Base-by-base conservation (phyloP, 345 rosid genomes). In the Linum tenue region DNA sequence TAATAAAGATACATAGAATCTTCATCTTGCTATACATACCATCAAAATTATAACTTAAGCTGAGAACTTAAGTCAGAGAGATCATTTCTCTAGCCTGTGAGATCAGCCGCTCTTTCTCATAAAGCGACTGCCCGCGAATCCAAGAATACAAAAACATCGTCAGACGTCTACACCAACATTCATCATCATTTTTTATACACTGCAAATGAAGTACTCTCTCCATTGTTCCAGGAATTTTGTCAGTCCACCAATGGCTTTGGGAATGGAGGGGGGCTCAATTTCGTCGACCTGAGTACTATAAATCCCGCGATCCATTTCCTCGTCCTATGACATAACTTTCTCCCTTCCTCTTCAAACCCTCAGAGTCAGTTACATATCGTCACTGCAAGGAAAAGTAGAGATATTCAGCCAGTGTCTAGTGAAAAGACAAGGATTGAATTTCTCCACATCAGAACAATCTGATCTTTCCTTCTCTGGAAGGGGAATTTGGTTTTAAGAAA, bases 381-480 rank as follows among this genome's bases (percentile, higher is more conserved):
- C 15, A 15, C 53, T 48, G 53, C 53, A 9, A 48, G 14, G 53
- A 12, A 48, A 48, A 48, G 53, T 48, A 48, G 53, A 12, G 53
- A 10, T 9, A 2, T 48, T 48, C 14, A 60, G 65, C 48, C 31
- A 39, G 55, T 17, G 60, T 35, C 31, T 10, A 41, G 39, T 7
- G 60, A 7, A 38, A 48, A 41, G 38, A 59, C 7, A 10, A 12
- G 41, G 4, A 53, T 5, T 60, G 55, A 59, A 40, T 62, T 55
- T 37, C 8, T 60, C 17, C 37, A 68, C 37, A 62, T 64, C 65
- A 2, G 44, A 22, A 43, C 39, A 69, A 56, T 66, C 11, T 48
- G 53, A 48, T 70, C 78, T 60, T 66, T 70, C 37, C 6, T 17
- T 62, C 36, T 66, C 38, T 55, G 62, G 38, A 55, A 61, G 48